A percentile compares a stretch with the other conserved stretches of the same genome.
phyloP scores from a whole-genome alignment of 768 basidiomycete species.

The Rubroboletus pulcherrimus region DNA sequence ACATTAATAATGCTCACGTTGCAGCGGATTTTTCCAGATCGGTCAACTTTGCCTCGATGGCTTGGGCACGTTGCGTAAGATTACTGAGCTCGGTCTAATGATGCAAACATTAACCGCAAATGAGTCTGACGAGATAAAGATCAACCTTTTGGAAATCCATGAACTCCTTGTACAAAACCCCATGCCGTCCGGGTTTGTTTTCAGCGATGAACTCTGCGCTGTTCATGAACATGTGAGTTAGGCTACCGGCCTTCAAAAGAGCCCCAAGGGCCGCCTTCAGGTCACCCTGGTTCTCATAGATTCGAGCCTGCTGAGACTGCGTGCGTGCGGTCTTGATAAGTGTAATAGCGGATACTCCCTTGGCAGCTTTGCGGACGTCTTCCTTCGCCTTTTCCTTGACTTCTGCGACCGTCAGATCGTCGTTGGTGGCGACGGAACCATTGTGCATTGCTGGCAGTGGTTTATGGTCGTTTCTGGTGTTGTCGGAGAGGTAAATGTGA shows the following conservation, averaged over 20 bases:
- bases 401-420: conserved; percentile 39
- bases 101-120: conserved; percentile 11
- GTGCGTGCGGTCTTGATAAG: conserved; percentile 61
- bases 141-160: conserved; percentile 62
- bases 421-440: conserved; percentile 27
- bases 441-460: conserved; percentile 37
- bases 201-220: conserved; percentile 53
- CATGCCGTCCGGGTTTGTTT: conserved; percentile 46
- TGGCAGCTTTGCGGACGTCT: conserved; percentile 47
- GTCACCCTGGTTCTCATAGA: conserved; percentile 54
- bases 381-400: conserved; percentile 47
- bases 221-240: conserved; percentile 57
- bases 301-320: conserved; percentile 52
- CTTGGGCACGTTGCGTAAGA: conserved; percentile 39
- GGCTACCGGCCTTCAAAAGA: conserved; percentile 57
- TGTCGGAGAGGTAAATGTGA: conserved; percentile 11
- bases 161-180: conserved; percentile 60
- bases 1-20: conserved; percentile 23
- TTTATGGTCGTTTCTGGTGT: conserved; percentile 15
- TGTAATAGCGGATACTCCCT: conserved; percentile 54
- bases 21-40: conserved; percentile 40
- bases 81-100: conserved; percentile 37
- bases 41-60: conserved; percentile 43
- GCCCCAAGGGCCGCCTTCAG: conserved; percentile 57
- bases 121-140: conserved; percentile 13